These are phyloP conservation scores for Fusarium circinatum DNA, from an alignment of 2,329 filamentous ascomycete species.

Conservation along the genomic window DNA sequence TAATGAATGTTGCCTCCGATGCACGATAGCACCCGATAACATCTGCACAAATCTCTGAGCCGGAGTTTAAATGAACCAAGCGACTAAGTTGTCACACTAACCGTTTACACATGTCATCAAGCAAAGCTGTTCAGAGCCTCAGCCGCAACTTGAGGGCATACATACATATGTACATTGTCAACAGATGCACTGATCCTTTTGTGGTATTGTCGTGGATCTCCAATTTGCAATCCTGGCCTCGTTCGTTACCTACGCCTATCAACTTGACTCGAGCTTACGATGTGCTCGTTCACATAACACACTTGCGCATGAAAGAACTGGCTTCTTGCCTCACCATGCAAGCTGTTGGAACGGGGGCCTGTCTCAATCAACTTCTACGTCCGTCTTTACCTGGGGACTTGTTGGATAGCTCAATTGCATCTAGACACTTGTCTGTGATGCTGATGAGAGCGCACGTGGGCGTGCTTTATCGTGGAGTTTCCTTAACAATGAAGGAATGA, in stretches of 20 bases:
- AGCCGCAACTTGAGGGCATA: conserved; percentile 20
- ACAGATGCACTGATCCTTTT: conserved; percentile 32
- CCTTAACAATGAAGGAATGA: conserved; percentile 3
- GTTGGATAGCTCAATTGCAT: not conserved
- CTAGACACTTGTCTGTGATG: not conserved
- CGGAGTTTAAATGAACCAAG: conserved; percentile 19
- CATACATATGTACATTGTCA: conserved; percentile 6
- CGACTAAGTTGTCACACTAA: conserved; percentile 37
- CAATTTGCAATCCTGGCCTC: conserved; percentile 18
- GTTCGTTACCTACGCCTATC: not conserved
- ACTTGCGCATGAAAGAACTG: not conserved
- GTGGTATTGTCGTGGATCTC: conserved; percentile 15
- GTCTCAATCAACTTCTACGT: not conserved
- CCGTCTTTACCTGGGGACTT: not conserved
- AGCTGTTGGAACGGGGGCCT: not conserved
- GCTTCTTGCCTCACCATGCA: not conserved
- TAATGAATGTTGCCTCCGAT: conserved; percentile 11
- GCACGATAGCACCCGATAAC: not conserved
- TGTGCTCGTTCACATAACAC: not conserved
- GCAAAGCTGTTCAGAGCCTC: conserved; percentile 11
- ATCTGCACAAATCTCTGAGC: not conserved
- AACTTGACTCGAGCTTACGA: not conserved
- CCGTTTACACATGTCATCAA: conserved; percentile 23
- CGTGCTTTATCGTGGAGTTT: conserved; percentile 1
- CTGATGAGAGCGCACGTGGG: not conserved